These are phyloP conservation scores for Didymella arachidicola DNA, from an alignment of 2,329 filamentous ascomycete genomes.

Conservation along the genomic window DNA sequence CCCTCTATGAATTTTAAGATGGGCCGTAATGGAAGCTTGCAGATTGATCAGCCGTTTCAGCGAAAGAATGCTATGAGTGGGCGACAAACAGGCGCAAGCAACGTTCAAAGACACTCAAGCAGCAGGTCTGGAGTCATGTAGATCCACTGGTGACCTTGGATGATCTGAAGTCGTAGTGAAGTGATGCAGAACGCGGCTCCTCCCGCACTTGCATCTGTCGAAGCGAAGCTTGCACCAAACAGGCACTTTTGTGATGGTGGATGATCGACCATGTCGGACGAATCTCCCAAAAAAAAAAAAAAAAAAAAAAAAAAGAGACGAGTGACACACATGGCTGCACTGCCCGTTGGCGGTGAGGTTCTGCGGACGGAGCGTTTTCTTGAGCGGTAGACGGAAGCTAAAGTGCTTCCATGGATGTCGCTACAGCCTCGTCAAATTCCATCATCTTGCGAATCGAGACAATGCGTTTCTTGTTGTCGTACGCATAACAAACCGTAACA, in stretches of 20 bases:
- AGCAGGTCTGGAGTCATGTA: not conserved
- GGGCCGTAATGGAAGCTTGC: not conserved
- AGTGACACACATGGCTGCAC: not conserved
- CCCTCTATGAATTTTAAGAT: not conserved
- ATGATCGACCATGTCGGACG: not conserved
- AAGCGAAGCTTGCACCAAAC: conserved; percentile 1
- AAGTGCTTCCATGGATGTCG: conserved; percentile 4
- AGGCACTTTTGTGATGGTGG: not conserved
- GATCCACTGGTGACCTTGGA: not conserved
- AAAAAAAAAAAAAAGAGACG: too few species aligned
- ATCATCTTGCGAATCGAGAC: conserved; percentile 15
- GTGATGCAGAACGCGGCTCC: conserved; percentile 20
- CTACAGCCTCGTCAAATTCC: conserved; percentile 7
- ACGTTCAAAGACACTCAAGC: not conserved
- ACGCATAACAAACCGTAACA: conserved; percentile 17
- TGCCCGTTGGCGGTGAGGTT: not conserved
- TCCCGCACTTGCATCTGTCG: conserved; percentile 6
- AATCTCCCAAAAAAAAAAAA: not conserved
- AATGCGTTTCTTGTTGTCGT: conserved; percentile 14
- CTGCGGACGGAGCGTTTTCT: not conserved
- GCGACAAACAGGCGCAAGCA: not conserved
- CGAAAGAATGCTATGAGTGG: not conserved
- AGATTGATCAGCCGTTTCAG: not conserved
- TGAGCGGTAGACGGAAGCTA: not conserved
- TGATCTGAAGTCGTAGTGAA: not conserved